A percentile compares a stretch with the other conserved stretches of the same genome.
phyloP scores from a whole-genome alignment of 2,329 filamentous ascomycete genomes.

The Neonectria faginata region DNA sequence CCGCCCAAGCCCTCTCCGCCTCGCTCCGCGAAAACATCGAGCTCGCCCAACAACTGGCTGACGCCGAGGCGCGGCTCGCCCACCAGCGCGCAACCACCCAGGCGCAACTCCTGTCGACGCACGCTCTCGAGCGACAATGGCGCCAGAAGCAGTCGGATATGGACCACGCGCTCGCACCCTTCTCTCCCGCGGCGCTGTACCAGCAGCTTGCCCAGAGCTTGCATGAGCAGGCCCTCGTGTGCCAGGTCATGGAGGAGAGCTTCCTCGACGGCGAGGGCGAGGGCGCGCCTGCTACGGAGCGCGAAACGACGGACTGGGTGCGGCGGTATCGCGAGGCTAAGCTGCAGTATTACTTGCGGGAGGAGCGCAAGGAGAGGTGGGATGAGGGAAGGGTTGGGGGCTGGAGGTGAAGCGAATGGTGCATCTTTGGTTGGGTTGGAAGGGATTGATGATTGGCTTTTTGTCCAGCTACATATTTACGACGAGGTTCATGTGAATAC shows the following conservation, averaged over 20 bases:
- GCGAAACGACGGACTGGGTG: slow-evolving; percentile 88
- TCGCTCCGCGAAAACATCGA: slow-evolving; percentile 78
- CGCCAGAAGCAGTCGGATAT: slow-evolving; percentile 88
- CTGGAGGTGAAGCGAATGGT: slow-evolving; percentile 74
- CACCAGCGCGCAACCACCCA: slow-evolving; percentile 78
- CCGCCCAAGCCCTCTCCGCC: slow-evolving; percentile 72
- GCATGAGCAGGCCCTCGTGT: slow-evolving; percentile 84
- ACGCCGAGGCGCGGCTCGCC: slow-evolving; percentile 67
- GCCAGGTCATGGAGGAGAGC: slow-evolving; percentile 88
- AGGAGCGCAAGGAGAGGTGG: slow-evolving; percentile 92
- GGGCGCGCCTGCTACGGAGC: slow-evolving; percentile 70
- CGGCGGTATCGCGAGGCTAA: slow-evolving; percentile 83
- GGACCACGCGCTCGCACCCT: slow-evolving; percentile 85
- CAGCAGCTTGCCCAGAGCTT: slow-evolving; percentile 81
- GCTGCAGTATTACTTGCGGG: slow-evolving; percentile 80
- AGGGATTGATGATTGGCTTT: neutral
- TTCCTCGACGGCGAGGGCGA: slow-evolving; percentile 75
- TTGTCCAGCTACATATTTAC: slow-evolving; percentile 2
- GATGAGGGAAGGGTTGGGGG: slow-evolving; percentile 95
- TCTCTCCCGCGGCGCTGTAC: slow-evolving; percentile 88
- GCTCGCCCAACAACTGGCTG: slow-evolving; percentile 72
- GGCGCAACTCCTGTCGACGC: slow-evolving; percentile 83
- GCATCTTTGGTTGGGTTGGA: neutral
- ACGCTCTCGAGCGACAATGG: slow-evolving; percentile 93
- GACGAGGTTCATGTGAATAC: slow-evolving; percentile 17